Evolutionary conservation across 257 asterid species (phyloP).

Genomic region (Verbena officinalis): DNA sequence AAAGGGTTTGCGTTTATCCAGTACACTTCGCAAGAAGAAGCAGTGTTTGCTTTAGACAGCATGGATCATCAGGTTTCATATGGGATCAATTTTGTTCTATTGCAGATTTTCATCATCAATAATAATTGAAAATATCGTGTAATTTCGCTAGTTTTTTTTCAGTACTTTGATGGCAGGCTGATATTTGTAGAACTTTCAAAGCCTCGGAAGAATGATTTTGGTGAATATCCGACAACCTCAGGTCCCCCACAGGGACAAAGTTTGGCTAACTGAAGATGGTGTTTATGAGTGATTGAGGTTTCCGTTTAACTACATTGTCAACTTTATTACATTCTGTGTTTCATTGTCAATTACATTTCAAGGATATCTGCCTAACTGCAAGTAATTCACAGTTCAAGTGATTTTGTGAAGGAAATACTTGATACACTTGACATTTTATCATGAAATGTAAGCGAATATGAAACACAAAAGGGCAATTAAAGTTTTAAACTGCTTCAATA

Average conservation of each 20-base stretch:
- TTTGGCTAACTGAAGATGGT: constrained; percentile 22
- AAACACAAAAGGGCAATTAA: too few relatives aligned
- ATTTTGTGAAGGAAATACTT: too few relatives aligned
- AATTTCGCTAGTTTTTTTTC: background rate
- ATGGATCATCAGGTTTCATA: constrained; percentile 63
- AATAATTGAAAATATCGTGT: background rate
- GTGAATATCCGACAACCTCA: constrained; percentile 46
- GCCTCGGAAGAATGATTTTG: constrained; percentile 45
- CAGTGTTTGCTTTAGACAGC: constrained; percentile 60
- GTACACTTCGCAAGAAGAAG: constrained; percentile 61
- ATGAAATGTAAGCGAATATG: too few relatives aligned
- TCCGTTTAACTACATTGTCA: background rate
- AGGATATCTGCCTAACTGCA: too few relatives aligned
- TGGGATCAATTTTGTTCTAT: background rate
- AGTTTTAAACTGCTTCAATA: too few relatives aligned
- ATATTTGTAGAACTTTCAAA: constrained; percentile 56
- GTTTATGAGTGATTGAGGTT: constrained; percentile 23
- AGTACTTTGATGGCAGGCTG: constrained; percentile 55
- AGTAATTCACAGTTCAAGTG: too few relatives aligned
- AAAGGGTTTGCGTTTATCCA: constrained; percentile 69
- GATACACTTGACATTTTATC: too few relatives aligned
- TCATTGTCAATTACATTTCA: too few relatives aligned
- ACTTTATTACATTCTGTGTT: too few relatives aligned
- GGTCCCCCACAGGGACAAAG: constrained; percentile 53
- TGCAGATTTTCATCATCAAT: background rate